These are phyloP conservation scores for Pseudopyrenochaeta lycopersici DNA, from an alignment of 2,329 filamentous ascomycete species.

Conservation along the genomic window DNA sequence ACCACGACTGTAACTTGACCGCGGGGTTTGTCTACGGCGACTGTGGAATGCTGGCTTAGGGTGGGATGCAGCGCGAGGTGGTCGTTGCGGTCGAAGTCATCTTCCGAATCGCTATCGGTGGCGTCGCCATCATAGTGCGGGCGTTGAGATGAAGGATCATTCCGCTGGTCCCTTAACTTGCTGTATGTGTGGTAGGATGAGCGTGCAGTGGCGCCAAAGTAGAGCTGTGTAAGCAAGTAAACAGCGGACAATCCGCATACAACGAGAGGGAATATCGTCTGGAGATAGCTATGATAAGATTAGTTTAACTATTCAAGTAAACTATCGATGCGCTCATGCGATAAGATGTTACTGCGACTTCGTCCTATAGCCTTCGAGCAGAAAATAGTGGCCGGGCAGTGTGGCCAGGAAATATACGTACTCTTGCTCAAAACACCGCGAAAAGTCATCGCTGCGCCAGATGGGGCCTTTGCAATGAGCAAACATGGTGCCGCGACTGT, in stretches of 20 bases:
- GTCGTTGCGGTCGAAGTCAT: slow-evolving; percentile 67
- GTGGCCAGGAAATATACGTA: slow-evolving; percentile 54
- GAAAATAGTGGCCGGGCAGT: not conserved
- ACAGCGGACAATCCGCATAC: slow-evolving; percentile 75
- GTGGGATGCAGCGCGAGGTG: slow-evolving; percentile 65
- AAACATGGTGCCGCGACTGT: slow-evolving; percentile 55
- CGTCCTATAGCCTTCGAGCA: not conserved
- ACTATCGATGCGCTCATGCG: not conserved
- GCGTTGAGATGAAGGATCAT: slow-evolving; percentile 48
- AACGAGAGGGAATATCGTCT: slow-evolving; percentile 79
- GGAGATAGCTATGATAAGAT: slow-evolving; percentile 70
- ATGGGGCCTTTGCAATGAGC: slow-evolving; percentile 65
- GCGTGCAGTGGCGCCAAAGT: slow-evolving; percentile 62
- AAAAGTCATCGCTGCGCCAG: slow-evolving; percentile 70
- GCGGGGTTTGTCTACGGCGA: slow-evolving; percentile 78
- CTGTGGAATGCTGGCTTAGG: slow-evolving; percentile 60
- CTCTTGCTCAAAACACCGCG: slow-evolving; percentile 71
- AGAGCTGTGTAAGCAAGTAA: slow-evolving; percentile 67
- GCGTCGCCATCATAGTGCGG: slow-evolving; percentile 47
- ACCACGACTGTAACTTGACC: slow-evolving; percentile 75
- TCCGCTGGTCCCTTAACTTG: slow-evolving; percentile 57
- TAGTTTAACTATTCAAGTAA: slow-evolving; percentile 6
- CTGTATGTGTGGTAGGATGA: slow-evolving; percentile 68
- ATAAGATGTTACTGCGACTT: not conserved
- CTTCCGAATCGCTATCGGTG: slow-evolving; percentile 60